A percentile compares a stretch with the other conserved stretches of the same genome.
These are phyloP conservation scores for Fusarium sp. DNA, from an alignment of 2,329 filamentous ascomycete species.

Conservation along the genomic window DNA sequence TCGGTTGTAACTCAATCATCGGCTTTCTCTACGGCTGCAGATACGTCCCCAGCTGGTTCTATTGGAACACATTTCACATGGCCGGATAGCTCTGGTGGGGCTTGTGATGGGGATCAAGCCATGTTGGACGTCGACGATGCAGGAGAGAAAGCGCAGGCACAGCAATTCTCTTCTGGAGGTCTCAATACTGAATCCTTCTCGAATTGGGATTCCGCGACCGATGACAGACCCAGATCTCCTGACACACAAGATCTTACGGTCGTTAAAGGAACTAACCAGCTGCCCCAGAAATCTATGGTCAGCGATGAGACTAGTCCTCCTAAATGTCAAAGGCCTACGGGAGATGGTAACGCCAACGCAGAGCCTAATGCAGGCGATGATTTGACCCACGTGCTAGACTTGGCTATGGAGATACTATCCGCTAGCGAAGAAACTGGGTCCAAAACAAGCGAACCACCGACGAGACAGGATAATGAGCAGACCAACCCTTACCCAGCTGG, in stretches of 20 bases:
- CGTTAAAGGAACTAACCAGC: too few relatives aligned
- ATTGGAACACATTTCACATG: slow-evolving; percentile 1
- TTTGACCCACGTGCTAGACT: background rate
- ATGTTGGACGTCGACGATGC: background rate
- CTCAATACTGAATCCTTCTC: background rate
- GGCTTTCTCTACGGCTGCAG: background rate
- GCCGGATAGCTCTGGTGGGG: background rate
- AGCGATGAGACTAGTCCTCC: background rate
- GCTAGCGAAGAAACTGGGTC: background rate
- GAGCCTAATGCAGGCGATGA: background rate
- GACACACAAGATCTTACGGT: too few relatives aligned
- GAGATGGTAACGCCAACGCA: background rate
- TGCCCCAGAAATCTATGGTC: background rate
- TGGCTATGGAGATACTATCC: background rate
- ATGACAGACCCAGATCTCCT: background rate
- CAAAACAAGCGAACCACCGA: background rate
- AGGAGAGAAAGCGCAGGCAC: background rate
- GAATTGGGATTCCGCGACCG: background rate
- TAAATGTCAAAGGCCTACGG: background rate
- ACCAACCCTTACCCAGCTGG: too few relatives aligned
- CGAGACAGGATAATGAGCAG: too few relatives aligned
- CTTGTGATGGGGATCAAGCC: background rate
- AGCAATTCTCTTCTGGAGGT: too few relatives aligned
- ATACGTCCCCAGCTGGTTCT: slow-evolving; percentile 3
- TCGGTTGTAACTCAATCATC: background rate